These are phyloP conservation scores for Hypomontagnella monticulosa DNA, from an alignment of 495 filamentous ascomycete genomes.

Conservation along the genomic window DNA sequence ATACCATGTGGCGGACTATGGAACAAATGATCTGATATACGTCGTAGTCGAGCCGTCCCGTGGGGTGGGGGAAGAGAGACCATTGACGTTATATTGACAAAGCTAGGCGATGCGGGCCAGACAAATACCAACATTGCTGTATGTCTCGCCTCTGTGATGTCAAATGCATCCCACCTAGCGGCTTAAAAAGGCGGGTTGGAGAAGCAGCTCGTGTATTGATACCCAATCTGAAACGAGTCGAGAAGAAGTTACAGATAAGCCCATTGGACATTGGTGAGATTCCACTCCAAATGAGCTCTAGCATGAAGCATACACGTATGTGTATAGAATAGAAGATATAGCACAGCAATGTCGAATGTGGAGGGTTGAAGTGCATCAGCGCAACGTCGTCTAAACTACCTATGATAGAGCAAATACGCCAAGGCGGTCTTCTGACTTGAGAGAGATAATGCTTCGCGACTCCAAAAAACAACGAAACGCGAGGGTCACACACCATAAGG, in stretches of 20 bases:
- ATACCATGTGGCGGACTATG: conserved; percentile 32
- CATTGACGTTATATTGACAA: conserved; percentile 8
- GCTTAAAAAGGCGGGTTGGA: not conserved
- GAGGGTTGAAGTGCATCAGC: not conserved
- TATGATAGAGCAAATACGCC: not conserved
- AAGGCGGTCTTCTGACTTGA: not conserved
- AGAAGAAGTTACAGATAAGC: not conserved
- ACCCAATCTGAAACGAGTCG: not conserved
- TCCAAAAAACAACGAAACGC: not conserved
- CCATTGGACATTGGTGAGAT: not conserved
- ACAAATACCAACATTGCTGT: not conserved
- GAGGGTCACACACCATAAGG: not conserved
- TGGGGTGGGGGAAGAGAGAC: conserved; percentile 1
- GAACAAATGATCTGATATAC: conserved; percentile 24
- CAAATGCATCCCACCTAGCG: not conserved
- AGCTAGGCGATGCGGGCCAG: not conserved
- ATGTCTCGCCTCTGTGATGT: not conserved
- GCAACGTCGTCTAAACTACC: not conserved
- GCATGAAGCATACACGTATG: not conserved
- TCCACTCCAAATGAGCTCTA: conserved; percentile 4
- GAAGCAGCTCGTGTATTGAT: not conserved
- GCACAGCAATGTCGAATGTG: not conserved
- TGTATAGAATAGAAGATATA: not conserved
- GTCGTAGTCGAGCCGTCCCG: conserved; percentile 8
- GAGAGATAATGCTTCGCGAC: not conserved